phyloP scores from a whole-genome alignment of 2,329 filamentous ascomycete species.

The Verticillium alfalfae region DNA sequence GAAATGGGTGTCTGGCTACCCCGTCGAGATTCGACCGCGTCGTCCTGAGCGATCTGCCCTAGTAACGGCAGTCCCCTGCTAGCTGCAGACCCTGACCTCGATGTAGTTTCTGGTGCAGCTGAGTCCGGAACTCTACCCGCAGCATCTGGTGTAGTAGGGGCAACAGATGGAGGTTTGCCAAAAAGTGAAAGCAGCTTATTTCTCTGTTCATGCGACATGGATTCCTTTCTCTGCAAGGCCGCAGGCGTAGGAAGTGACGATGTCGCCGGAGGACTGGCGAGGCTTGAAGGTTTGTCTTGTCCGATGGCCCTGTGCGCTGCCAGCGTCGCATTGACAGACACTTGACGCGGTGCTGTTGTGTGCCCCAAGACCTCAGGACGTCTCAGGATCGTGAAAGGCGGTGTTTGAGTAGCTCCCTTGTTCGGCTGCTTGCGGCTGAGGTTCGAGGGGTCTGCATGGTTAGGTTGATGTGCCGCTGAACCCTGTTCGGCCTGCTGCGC shows the following conservation, averaged over 20 bases:
- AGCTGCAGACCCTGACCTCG: constrained; percentile 19
- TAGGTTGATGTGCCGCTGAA: not conserved
- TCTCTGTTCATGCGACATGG: constrained; percentile 34
- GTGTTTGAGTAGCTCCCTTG: not conserved
- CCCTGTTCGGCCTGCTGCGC: not conserved
- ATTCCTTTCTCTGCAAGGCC: constrained; percentile 23
- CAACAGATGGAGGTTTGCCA: constrained; percentile 34
- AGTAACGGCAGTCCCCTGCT: constrained; percentile 37
- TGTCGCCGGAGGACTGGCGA: constrained; percentile 18
- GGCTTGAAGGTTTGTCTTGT: constrained; percentile 11
- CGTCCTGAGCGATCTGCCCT: constrained; percentile 24
- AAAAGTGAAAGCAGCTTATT: constrained; percentile 57
- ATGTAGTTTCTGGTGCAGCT: not conserved
- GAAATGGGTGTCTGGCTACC: constrained; percentile 53
- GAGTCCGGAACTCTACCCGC: not conserved
- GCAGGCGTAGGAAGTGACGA: constrained; percentile 20
- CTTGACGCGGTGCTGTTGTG: not conserved
- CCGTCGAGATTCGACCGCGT: constrained; percentile 27
- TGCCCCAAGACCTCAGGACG: constrained; percentile 2
- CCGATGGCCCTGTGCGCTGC: not conserved
- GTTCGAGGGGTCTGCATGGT: not conserved
- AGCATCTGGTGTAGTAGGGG: constrained; percentile 1
- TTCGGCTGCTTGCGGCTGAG: not conserved
- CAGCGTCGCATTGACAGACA: not conserved
- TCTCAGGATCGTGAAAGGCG: not conserved